Evolutionary conservation across 176 grass and related monocot species (phyloP).

Genomic region (Themeda triandra): DNA sequence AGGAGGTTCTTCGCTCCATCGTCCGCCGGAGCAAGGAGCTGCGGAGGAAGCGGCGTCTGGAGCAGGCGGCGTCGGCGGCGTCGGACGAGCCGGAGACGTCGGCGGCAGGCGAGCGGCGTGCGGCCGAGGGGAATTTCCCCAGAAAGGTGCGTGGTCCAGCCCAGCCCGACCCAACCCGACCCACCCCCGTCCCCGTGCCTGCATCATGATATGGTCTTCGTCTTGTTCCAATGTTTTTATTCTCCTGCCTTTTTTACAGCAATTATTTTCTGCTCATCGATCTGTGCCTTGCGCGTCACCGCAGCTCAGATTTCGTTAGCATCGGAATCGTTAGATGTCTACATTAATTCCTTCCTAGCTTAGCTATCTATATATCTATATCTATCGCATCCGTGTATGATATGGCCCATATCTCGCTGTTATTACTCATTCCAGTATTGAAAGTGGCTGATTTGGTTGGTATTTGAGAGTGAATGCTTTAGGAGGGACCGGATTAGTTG

Average conservation of each 20-base stretch:
- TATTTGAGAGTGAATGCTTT: background rate
- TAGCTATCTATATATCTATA: background rate
- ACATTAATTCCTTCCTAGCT: constrained; percentile 11
- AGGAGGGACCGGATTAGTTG: background rate
- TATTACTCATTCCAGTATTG: constrained; percentile 6
- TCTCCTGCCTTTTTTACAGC: background rate
- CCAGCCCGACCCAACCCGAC: constrained; percentile 35
- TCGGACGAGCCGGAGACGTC: background rate
- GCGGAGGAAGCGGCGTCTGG: constrained; percentile 15
- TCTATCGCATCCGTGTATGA: background rate
- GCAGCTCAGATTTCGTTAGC: background rate
- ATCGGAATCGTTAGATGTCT: background rate
- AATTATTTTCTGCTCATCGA: constrained; percentile 1
- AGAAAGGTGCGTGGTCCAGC: constrained; percentile 52
- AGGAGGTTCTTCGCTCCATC: constrained; percentile 26
- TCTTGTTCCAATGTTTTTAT: background rate
- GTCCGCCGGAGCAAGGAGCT: constrained; percentile 13
- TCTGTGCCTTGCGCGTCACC: background rate
- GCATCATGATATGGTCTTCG: constrained; percentile 23
- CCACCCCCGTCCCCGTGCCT: background rate
- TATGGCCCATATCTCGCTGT: background rate
- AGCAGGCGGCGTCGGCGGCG: background rate
- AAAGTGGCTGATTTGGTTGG: constrained; percentile 11
- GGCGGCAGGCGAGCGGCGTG: background rate
- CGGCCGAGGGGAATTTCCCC: constrained; percentile 24